Base-by-base conservation (phyloP, 2,329 filamentous ascomycete species). In the Chalaropsis ovoidea region DNA sequence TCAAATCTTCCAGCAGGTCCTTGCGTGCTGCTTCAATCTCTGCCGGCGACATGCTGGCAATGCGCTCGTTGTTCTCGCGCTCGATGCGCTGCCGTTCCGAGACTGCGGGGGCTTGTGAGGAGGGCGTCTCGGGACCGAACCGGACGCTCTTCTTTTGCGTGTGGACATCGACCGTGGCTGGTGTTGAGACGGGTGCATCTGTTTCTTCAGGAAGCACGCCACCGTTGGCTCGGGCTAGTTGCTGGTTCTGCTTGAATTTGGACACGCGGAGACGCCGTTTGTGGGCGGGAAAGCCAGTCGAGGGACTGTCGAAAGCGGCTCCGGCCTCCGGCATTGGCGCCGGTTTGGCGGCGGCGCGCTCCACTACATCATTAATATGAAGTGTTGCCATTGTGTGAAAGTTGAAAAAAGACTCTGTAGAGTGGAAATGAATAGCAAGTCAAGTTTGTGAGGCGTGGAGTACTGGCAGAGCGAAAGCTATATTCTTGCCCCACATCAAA, bases 211-310 rank as follows among this genome's bases (percentile, higher is more conserved):
- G 42, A 19, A 52, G 8, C 7, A 61, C 24, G 24, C 49, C 58
- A n/a, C 39, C 63, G 22, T 65, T 67, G 11, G 60, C 66, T 47
- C 61, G 65, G 41, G 66, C 66, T 11, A 65, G 7, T 62, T 78
- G 76, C 68, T 82, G 80, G 72, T 85, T 83, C 71, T 89, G 86
- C 73, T 90, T 95, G 78, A 96, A 96, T 1, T 87, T 82, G 1
- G 91, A 96, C 7, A 83, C 76, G 66, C 82, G 82, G 65, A 79
- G 81, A 69, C 92, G 85, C 73, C 89, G 90, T 74, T 88, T 94
- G 74, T 91, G 92, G 67, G 86, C 84, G n/a, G 94, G 94, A 70
- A 97, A 97, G 0, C 94, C 94, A 13, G 83, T 85, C 3, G 79
- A 75, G 1, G 76, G 74, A 35, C 71, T 68, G 42, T 77, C 76